These are phyloP conservation scores for Fusarium sp. DNA, from an alignment of 2,329 filamentous ascomycete species.

Conservation along the genomic window DNA sequence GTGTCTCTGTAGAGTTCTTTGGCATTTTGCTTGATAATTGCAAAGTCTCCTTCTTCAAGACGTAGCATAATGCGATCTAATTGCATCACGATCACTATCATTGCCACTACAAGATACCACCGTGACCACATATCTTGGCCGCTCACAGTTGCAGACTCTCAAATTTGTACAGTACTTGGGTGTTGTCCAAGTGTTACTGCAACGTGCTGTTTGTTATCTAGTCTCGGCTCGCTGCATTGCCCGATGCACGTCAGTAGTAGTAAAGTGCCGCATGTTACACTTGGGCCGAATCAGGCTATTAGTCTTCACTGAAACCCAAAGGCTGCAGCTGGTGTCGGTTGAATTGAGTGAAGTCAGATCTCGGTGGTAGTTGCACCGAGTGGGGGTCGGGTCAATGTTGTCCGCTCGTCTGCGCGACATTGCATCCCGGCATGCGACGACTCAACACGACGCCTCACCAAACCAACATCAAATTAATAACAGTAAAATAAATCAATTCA, in stretches of 20 bases:
- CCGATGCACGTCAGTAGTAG: not conserved
- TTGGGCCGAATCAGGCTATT: not conserved
- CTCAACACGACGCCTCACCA: not conserved
- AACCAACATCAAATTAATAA: not conserved
- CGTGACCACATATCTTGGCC: too few species aligned
- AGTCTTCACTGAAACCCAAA: not conserved
- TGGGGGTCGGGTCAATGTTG: not conserved
- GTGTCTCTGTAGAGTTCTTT: too few species aligned
- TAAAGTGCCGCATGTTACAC: not conserved
- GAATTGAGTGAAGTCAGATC: constrained; percentile 54
- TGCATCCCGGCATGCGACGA: not conserved
- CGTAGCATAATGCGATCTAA: too few species aligned
- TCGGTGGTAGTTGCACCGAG: constrained; percentile 5
- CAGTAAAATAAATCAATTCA: not conserved
- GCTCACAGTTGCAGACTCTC: not conserved
- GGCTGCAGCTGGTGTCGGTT: not conserved
- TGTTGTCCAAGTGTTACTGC: not conserved
- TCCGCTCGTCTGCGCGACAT: not conserved
- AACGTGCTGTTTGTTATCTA: not conserved
- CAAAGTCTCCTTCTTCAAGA: too few species aligned
- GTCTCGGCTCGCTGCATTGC: not conserved
- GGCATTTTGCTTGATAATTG: too few species aligned
- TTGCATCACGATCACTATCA: too few species aligned
- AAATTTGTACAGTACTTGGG: not conserved
- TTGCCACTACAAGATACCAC: too few species aligned